Evolutionary conservation across 1,139 yeast species (phyloP).

Genomic region (Pichia sp.): DNA sequence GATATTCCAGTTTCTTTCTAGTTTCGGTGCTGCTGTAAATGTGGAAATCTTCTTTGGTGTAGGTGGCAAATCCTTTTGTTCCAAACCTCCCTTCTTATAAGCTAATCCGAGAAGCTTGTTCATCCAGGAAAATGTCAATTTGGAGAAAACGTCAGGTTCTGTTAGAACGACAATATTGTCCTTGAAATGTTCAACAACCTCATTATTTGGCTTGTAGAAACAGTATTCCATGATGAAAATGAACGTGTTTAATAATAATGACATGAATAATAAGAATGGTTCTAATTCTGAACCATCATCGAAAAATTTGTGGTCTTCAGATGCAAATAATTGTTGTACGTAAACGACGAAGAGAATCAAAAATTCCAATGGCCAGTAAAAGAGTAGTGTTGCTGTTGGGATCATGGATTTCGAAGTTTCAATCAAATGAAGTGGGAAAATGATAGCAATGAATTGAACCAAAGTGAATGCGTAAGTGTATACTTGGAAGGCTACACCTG

Average conservation of each 20-base stretch:
- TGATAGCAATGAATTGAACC: conserved; percentile 24
- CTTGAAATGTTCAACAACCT: conserved; percentile 40
- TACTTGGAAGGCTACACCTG: conserved; percentile 25
- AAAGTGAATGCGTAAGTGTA: conserved; percentile 29
- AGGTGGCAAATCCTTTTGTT: conserved; percentile 52
- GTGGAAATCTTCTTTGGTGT: conserved; percentile 52
- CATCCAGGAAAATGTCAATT: conserved; percentile 62
- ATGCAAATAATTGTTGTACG: conserved; percentile 30
- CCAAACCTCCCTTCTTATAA: conserved; percentile 45
- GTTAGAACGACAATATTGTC: conserved; percentile 29
- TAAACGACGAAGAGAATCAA: conserved; percentile 31
- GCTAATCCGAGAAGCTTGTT: conserved; percentile 51
- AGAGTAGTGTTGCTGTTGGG: conserved; percentile 37
- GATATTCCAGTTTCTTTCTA: conserved; percentile 39
- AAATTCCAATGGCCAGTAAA: conserved; percentile 43
- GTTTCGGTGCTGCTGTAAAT: conserved; percentile 32
- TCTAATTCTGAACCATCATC: conserved; percentile 21
- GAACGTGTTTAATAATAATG: conserved; percentile 34
- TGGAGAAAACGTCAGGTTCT: conserved; percentile 50
- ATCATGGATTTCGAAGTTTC: conserved; percentile 38
- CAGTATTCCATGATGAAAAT: conserved; percentile 41
- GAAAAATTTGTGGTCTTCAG: conserved; percentile 18
- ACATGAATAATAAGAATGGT: conserved; percentile 19
- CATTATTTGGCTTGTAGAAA: conserved; percentile 44
- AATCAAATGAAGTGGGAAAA: conserved; percentile 42